Evolutionary conservation across 345 rosid species (phyloP), one percentile per base, ranked within the genome.

Genomic region (Psidium friedrichsthalianum): DNA sequence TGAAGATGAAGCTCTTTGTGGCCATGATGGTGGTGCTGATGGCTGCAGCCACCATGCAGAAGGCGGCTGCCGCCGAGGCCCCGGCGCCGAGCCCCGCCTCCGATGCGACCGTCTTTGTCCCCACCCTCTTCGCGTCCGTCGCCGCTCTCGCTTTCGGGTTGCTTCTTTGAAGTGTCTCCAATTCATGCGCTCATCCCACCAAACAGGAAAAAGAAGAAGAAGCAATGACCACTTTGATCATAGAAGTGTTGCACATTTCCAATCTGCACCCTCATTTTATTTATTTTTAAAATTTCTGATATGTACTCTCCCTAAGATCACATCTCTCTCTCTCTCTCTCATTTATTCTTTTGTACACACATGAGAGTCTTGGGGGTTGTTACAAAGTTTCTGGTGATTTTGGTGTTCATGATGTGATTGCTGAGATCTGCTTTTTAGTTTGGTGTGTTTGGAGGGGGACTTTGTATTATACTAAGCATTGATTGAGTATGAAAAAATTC

Each of bases 11-110:
- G 56, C 40, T 88, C 74, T 84, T 84, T 12, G 74, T 86, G 24
- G 85, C 86, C 22, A 10, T 85, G 83, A n/a, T 86, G 85, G 36
- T 88, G 82, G 85, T 83, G 69, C 36, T 85, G 49, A 61, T 86
- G 82, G 82, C 84, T 44, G n/a, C 76, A 16, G 83, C 88, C 58
- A n/a, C 81, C 84, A 74, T 78, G 80, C 85, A 84, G 56, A 69
- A 52, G 53, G 87, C 55, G 12, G 90, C 86, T 7, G 90, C 86
- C 0, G 86, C 83, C 24, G 87, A 85, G 5, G 88, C 87, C 58
- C 90, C 90, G 6, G 88, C 90, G 2, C 88, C 90, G 0, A 51
- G 74, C 51, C 90, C 90, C 8, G 56, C 87, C 82, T 85, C 90
- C 15, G 88, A 85, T 4, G 86, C 88, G 25, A 6, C 82, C 32